Base-by-base conservation (phyloP, 176 grass and related monocot species). In the Otatea glauca region DNA sequence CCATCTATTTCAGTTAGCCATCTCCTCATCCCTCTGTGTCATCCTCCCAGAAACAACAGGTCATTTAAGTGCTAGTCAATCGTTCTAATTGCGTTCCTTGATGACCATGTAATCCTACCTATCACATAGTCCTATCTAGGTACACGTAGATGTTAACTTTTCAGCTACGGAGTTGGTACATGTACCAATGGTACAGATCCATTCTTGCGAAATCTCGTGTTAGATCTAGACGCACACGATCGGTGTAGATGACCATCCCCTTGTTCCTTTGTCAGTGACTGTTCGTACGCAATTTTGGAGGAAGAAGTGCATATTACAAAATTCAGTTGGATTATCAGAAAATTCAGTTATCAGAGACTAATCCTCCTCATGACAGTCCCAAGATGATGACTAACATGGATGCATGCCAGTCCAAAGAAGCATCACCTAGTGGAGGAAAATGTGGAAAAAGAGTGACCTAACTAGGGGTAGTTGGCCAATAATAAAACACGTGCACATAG, bases 341-440 rank as follows among this genome's bases (percentile, higher is more conserved):
- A 71, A 72, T 72, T 34, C 68, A 72, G 51, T 45, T 13, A 15
- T 34, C 38, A 15, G 6, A 29, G 17, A 32, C 44, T 34, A 53
- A 74, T 74, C 71, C 39, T 44, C 78, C 11, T 68, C 47, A 34
- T 65, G 66, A 15, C 23, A 78, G 17, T 70, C 66, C 74, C 86
- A 72, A 77, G 80, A 24, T 79, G 37, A 66, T 4, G 62, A n/a
- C 62, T 15, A 41, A 8, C 38, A 58, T 29, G 63, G 41, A 73
- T 72, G 18, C 45, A 79, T 74, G 75, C 59, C 59, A 65, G 82
- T 85, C 87, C 76, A 80, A 89, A 85, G 68, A 15, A 74, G 81
- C 87, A 64, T 60, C 49, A 39, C 81, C 68, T 75, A 47, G 87
- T 84, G 81, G 81, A 59, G 75, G 68, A 80, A 73, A n/a, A 39